These are phyloP conservation scores for Annona squamosa DNA, from an alignment of 164 flowering plant species.

Conservation along the genomic window DNA sequence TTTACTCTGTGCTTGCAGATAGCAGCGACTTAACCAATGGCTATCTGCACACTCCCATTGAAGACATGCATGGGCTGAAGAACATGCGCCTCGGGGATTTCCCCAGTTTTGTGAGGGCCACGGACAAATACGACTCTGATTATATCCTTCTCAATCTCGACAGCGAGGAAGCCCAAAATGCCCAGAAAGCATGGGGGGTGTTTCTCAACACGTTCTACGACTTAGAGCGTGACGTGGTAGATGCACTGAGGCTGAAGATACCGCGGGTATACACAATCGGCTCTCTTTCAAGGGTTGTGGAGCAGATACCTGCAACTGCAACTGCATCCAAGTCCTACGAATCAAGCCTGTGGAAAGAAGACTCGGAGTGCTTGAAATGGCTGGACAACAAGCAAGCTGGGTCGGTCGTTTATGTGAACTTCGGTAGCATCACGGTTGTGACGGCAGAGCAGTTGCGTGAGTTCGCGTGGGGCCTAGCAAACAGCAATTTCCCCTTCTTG, in stretches of 20 bases:
- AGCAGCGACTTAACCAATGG: slow-evolving; percentile 23
- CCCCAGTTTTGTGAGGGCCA: slow-evolving; percentile 18
- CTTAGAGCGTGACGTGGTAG: slow-evolving; percentile 15
- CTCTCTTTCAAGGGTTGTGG: slow-evolving; percentile 12
- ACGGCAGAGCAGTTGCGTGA: slow-evolving; percentile 24
- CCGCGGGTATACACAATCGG: slow-evolving; percentile 22
- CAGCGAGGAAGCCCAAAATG: slow-evolving; percentile 1
- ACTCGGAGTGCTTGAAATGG: slow-evolving; percentile 29
- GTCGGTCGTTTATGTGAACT: slow-evolving; percentile 36
- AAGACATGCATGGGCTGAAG: slow-evolving; percentile 29
- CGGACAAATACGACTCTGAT: slow-evolving; percentile 4
- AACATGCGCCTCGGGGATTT: slow-evolving; percentile 29
- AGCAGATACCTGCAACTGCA: neutral
- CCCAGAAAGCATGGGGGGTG: slow-evolving; percentile 11
- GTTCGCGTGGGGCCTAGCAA: slow-evolving; percentile 43
- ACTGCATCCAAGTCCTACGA: neutral
- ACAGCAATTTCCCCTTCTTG: slow-evolving; percentile 28
- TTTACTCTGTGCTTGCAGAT: slow-evolving; percentile 12
- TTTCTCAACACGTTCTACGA: slow-evolving; percentile 20
- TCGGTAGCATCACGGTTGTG: slow-evolving; percentile 31
- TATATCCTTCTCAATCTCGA: slow-evolving; percentile 14
- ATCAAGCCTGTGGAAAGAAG: slow-evolving; percentile 33
- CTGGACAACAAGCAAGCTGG: slow-evolving; percentile 16
- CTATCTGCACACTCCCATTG: slow-evolving; percentile 22
- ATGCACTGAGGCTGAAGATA: slow-evolving; percentile 8